Conservation (phyloP, 208 protist genomes). For the Leishmania gerbilli region DNA sequence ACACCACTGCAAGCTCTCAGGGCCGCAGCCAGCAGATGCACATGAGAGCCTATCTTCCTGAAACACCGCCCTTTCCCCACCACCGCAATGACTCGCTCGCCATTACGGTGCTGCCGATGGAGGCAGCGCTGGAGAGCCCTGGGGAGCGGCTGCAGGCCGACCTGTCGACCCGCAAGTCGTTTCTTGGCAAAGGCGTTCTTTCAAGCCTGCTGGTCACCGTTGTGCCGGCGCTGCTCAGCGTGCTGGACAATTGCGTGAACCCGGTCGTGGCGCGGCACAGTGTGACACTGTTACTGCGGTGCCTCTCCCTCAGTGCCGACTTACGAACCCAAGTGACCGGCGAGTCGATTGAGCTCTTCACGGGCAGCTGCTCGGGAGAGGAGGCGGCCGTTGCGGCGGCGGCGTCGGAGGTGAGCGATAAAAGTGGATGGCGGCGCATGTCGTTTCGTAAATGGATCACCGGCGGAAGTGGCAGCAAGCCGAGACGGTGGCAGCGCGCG, state of each 20-base stretch:
- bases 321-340: constrained; percentile 33
- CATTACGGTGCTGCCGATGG: constrained; percentile 23
- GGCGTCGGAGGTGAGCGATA: neutral
- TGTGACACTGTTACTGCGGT: constrained; percentile 63
- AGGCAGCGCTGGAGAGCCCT: constrained; percentile 30
- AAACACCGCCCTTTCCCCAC: neutral
- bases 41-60: neutral
- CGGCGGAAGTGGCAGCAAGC: neutral
- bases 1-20: constrained; percentile 7
- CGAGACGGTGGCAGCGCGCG: constrained; percentile 20
- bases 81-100: neutral
- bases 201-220: constrained; percentile 38
- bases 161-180: constrained; percentile 32
- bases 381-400: neutral
- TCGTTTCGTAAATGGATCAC: constrained; percentile 30
- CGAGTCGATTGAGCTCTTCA: constrained; percentile 14
- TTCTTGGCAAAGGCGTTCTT: constrained; percentile 41
- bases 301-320: constrained; percentile 49
- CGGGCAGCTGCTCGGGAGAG: neutral
- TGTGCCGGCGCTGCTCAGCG: constrained; percentile 50
- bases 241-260: constrained; percentile 68
- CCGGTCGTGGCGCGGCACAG: constrained; percentile 75
- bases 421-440: neutral
- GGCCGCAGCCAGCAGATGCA: neutral
- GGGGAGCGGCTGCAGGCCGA: constrained; percentile 32